Evolutionary conservation across 805 yeast species (phyloP).

Genomic region (Myxozyma sirexii): DNA sequence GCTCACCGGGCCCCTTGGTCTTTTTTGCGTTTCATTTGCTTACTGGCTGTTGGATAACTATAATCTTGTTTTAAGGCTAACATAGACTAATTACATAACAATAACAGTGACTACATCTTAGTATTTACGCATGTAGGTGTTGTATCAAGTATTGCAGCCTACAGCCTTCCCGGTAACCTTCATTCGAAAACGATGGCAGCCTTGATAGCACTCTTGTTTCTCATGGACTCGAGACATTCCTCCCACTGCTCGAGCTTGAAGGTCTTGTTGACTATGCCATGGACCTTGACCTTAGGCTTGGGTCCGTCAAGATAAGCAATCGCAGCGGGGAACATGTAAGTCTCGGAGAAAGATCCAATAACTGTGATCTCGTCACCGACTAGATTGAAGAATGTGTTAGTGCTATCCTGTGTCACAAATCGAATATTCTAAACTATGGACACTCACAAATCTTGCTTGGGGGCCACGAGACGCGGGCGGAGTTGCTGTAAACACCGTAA

Average conservation of each 20-base stretch:
- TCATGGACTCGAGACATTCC: slow-evolving; percentile 28
- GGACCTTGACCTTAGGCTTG: slow-evolving; percentile 30
- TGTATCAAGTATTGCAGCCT: neutral
- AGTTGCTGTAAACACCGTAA: slow-evolving; percentile 29
- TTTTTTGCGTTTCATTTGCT: too few relatives aligned
- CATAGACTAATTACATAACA: too few relatives aligned
- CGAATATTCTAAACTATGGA: neutral
- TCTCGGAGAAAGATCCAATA: slow-evolving; percentile 32
- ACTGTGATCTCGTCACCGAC: slow-evolving; percentile 34
- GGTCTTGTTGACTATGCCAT: slow-evolving; percentile 31
- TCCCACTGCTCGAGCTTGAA: slow-evolving; percentile 34
- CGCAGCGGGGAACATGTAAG: slow-evolving; percentile 31
- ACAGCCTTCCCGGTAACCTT: neutral
- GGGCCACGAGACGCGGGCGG: slow-evolving; percentile 32
- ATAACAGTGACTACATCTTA: too few relatives aligned
- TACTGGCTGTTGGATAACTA: too few relatives aligned
- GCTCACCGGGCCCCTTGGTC: too few relatives aligned
- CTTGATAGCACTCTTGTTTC: slow-evolving; percentile 32
- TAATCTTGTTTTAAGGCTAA: too few relatives aligned
- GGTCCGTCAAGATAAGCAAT: slow-evolving; percentile 31
- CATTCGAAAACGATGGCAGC: slow-evolving; percentile 30
- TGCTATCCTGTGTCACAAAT: too few relatives aligned
- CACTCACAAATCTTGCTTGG: slow-evolving; percentile 29
- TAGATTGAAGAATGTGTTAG: neutral
- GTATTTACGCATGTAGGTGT: too few relatives aligned